Percentiles rank a stretch among this genome's conserved stretches.
phyloP scores from a whole-genome alignment of 441 rosid genomes.

The Euphorbia neoarborescens region DNA sequence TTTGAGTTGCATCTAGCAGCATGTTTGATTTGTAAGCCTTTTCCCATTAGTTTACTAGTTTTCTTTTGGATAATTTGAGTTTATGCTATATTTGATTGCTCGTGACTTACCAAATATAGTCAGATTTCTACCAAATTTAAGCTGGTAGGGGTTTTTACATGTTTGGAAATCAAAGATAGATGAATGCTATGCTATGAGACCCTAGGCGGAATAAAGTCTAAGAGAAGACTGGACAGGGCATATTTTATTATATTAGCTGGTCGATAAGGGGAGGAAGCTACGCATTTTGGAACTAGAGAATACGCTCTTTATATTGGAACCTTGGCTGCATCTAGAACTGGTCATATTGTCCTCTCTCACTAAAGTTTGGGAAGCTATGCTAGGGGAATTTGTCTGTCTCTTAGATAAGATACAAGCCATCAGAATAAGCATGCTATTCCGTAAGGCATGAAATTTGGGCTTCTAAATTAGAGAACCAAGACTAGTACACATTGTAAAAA shows the following conservation, averaged over 20 bases:
- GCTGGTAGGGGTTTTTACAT: too few relatives aligned
- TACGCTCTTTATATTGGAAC: background rate
- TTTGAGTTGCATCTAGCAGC: slow-evolving; percentile 54
- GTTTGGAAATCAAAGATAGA: background rate
- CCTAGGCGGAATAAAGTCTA: too few relatives aligned
- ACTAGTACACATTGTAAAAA: too few relatives aligned
- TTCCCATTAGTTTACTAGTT: slow-evolving; percentile 28
- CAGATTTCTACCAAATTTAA: background rate
- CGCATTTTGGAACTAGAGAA: background rate
- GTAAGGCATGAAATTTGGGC: too few relatives aligned
- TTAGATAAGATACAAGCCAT: too few relatives aligned
- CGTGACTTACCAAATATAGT: slow-evolving; percentile 27
- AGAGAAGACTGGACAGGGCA: too few relatives aligned
- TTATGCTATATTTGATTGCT: background rate
- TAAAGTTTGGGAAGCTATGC: background rate
- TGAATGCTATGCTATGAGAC: too few relatives aligned
- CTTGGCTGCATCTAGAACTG: background rate
- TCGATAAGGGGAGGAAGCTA: background rate
- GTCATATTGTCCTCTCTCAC: background rate
- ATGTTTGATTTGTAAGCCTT: slow-evolving; percentile 2
- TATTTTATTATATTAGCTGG: background rate
- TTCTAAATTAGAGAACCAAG: too few relatives aligned
- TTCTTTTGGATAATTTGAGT: background rate
- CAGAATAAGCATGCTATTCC: too few relatives aligned
- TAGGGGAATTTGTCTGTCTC: too few relatives aligned